Percentiles rank a stretch among this genome's conserved stretches.
Conservation (phyloP, 805 yeast genomes). For the Saccharomyces jurei region DNA sequence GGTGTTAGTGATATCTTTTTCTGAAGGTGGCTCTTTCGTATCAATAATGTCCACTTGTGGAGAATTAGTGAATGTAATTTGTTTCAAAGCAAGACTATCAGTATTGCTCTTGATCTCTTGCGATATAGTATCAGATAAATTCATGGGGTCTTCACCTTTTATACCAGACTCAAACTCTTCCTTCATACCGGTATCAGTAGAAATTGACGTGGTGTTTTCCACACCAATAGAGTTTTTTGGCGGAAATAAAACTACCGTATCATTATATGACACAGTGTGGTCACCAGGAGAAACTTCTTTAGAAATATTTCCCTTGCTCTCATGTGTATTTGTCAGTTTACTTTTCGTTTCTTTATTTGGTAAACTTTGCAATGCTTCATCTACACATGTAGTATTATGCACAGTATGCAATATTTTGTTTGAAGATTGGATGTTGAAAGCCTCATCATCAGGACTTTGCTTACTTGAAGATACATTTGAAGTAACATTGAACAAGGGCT, state of each 20-base stretch:
- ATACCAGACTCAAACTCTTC: neutral
- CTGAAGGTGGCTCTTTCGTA: conserved; percentile 6
- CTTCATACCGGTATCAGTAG: neutral
- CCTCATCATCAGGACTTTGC: neutral
- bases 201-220: neutral
- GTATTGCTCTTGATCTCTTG: neutral
- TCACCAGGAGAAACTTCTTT: neutral
- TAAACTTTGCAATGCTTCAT: neutral
- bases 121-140: neutral
- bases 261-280: neutral
- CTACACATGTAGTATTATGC: neutral
- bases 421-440: neutral
- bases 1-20: neutral
- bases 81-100: conserved; percentile 4
- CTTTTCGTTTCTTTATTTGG: neutral
- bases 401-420: neutral
- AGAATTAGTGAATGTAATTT: conserved; percentile 16
- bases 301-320: neutral
- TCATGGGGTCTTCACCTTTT: neutral
- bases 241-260: neutral
- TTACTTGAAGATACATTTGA: neutral
- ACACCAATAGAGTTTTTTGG: neutral
- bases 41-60: conserved; percentile 15
- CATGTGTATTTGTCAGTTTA: neutral
- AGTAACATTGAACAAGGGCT: neutral